These are phyloP conservation scores for Penicillium ochrochloron DNA, from an alignment of 495 filamentous ascomycete species.

Conservation along the genomic window DNA sequence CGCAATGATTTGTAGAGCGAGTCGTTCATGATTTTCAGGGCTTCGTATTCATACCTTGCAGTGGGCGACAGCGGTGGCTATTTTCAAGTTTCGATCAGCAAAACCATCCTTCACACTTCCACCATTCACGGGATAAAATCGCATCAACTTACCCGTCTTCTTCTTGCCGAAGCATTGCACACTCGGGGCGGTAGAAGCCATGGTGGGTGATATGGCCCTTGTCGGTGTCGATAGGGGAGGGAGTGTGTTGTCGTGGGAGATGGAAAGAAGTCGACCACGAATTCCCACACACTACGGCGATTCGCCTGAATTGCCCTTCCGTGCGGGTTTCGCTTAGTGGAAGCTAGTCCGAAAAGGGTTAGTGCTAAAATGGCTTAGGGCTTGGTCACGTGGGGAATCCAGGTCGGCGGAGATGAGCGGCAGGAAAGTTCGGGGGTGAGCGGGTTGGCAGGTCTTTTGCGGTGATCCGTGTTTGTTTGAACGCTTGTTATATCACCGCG, in stretches of 20 bases:
- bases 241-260: conserved; percentile 49
- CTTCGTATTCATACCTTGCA: conserved; percentile 75
- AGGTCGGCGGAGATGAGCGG: conserved; percentile 22
- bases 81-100: conserved; percentile 37
- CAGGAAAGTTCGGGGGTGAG: conserved; percentile 25
- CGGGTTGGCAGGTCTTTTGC: conserved; percentile 18
- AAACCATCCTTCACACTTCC: conserved; percentile 17
- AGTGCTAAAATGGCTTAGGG: conserved; percentile 32
- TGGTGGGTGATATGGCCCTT: conserved; percentile 58
- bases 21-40: conserved; percentile 6
- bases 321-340: conserved; percentile 56
- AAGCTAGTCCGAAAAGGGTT: conserved; percentile 31
- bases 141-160: conserved; percentile 69
- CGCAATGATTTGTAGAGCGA: conserved; percentile 27
- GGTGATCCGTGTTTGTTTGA: conserved; percentile 3
- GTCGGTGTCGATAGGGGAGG: conserved; percentile 50
- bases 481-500: background rate
- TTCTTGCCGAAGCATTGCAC: conserved; percentile 97
- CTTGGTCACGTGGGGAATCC: conserved; percentile 34
- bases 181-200: conserved; percentile 74
- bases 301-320: conserved; percentile 41
- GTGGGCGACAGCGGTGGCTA: conserved; percentile 86
- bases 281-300: conserved; percentile 37
- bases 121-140: background rate
- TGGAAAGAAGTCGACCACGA: conserved; percentile 38